Evolutionary conservation across 2,329 filamentous ascomycete genomes (phyloP).

Genomic region (Scedosporium minutisporum): DNA sequence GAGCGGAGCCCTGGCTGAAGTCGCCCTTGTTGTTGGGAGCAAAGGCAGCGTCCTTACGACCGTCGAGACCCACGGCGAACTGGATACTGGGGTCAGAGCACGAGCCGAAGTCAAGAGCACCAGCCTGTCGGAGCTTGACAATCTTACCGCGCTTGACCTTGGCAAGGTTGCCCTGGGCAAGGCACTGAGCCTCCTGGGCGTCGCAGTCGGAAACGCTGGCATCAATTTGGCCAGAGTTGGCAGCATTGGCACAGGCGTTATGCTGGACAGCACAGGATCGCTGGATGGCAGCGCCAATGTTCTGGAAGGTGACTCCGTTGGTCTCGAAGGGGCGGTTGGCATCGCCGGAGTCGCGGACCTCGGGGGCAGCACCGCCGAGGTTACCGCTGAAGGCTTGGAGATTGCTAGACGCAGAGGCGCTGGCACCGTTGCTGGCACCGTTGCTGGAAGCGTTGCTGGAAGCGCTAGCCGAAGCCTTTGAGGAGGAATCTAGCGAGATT

Average conservation of each 20-base stretch:
- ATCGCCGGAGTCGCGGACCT: conserved; percentile 26
- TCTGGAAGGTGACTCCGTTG: conserved; percentile 43
- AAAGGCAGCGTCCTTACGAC: conserved; percentile 32
- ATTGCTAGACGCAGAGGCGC: conserved; percentile 17
- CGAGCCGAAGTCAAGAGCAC: conserved; percentile 28
- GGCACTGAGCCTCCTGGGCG: conserved; percentile 29
- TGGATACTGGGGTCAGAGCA: conserved; percentile 37
- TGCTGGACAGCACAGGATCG: conserved; percentile 39
- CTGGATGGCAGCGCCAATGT: conserved; percentile 32
- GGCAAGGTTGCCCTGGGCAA: conserved; percentile 12
- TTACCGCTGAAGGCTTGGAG: conserved; percentile 35
- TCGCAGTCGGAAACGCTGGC: conserved; percentile 30
- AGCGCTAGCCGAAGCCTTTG: no score
- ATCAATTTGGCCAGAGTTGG: conserved; percentile 29
- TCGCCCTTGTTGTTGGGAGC: conserved; percentile 25
- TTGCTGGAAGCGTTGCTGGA: background rate
- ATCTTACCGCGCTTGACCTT: conserved; percentile 11
- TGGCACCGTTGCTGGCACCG: conserved; percentile 3
- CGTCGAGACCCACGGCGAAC: conserved; percentile 37
- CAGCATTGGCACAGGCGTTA: conserved; percentile 37
- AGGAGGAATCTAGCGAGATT: no score
- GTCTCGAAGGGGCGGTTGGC: conserved; percentile 36
- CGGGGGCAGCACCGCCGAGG: conserved; percentile 29
- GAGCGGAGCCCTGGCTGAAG: conserved; percentile 43
- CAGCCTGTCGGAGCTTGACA: conserved; percentile 2